A percentile compares a stretch with the other conserved stretches of the same genome.
phyloP scores from a whole-genome alignment of 805 yeast species.

The Yarrowia sp. region DNA sequence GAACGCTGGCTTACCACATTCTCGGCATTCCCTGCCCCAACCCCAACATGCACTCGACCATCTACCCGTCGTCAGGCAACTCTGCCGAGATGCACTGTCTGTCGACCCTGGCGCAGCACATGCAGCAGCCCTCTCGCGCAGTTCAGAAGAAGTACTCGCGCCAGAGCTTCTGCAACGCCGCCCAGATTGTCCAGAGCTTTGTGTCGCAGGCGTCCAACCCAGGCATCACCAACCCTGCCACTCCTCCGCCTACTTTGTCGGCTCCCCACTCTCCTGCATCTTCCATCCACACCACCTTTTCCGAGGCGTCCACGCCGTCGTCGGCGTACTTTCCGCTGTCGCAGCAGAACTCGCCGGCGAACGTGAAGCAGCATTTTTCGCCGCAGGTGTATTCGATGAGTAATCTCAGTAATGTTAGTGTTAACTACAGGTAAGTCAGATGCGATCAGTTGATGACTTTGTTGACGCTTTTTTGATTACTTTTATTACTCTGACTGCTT shows the following conservation, averaged over 20 bases:
- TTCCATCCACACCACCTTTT: constrained; percentile 19
- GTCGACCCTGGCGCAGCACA: constrained; percentile 39
- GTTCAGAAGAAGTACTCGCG: constrained; percentile 43
- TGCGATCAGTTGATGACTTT: no score
- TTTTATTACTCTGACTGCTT: no score
- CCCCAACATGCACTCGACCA: constrained; percentile 27
- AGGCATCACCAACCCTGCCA: constrained; percentile 33
- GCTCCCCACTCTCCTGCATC: constrained; percentile 25
- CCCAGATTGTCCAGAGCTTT: constrained; percentile 38
- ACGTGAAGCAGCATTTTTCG: constrained; percentile 8
- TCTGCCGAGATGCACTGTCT: constrained; percentile 37
- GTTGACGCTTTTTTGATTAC: no score
- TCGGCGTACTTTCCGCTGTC: constrained; percentile 15
- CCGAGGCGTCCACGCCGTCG: constrained; percentile 22
- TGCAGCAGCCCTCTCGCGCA: constrained; percentile 40
- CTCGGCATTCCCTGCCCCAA: constrained; percentile 29
- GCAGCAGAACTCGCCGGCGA: constrained; percentile 22
- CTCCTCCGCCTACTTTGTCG: constrained; percentile 32
- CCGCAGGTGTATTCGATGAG: constrained; percentile 22
- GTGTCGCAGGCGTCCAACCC: constrained; percentile 27
- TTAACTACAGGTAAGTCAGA: neutral
- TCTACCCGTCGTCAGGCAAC: neutral
- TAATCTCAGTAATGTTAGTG: constrained; percentile 8
- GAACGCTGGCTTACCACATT: constrained; percentile 32
- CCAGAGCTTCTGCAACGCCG: constrained; percentile 37